Base-by-base conservation (phyloP, 768 basidiomycete species). In the Rhizopogon rudus region DNA sequence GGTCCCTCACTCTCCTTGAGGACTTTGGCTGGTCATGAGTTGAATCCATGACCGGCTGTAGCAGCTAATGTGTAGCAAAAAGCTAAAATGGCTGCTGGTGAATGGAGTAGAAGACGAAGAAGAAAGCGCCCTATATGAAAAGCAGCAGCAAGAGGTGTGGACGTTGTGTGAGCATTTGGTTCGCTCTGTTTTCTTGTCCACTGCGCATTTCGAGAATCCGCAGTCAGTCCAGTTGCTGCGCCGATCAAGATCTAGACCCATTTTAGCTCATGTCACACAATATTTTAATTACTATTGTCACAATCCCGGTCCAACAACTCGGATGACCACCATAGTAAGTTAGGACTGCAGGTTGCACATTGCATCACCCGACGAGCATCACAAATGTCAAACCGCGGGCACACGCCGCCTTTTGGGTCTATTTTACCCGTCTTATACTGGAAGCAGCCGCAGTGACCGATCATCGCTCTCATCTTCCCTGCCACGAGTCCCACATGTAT, bases 1-100 rank as follows among this genome's bases (percentile, higher is more conserved):
- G 74, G 57, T 78, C 78, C 64, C 73, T 79, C 57, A 63, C 67
- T 63, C 76, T 75, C 54, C 73, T 69, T 14, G 69, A 65, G 31
- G 64, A 62, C n/a, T 60, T 62, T 42, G 60, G 69, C 42, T 46
- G 58, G 44, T 71, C 68, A 40, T 61, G 51, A 17, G 57, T 56
- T 35, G 61, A 37, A 31, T 69, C 69, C 74, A 75, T 74, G 55
- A 52, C 60, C 35, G 29, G 40, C 35, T 37, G 12, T 45, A 44
- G 40, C 50, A 58, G 43, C 51, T 25, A 25, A 25, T 25, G 25
- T 41, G 31, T 20, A 43, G 9, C 22, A 29, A 48, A 16, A 39
- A 16, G 55, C 28, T 28, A 16, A 16, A 31, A 31, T 52, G 40
- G 54, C 40, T 50, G 54, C 40, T 48, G 31, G 31, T 37, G 2